Evolutionary conservation across 1,139 yeast genomes (phyloP), one percentile per base, ranked within the genome.

Genomic region (Pichia sp.): DNA sequence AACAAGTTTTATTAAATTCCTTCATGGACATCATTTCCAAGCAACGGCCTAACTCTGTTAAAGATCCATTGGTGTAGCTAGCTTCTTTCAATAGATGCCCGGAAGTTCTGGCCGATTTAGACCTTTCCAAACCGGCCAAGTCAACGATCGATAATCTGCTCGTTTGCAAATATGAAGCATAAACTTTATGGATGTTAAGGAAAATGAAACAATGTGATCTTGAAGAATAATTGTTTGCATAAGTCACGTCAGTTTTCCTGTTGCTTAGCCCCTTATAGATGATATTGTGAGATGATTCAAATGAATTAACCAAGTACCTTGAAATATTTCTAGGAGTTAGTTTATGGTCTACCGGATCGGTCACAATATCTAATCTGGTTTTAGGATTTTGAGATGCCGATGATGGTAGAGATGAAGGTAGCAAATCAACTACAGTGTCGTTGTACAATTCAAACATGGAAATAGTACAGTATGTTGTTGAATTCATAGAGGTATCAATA

Each of bases 71-170:
- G 5, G 61, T 55, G 39, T 50, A 52, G 32, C 58, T 49, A 28
- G 75, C 72, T 49, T 74, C 78, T 44, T 62, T 67, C 38, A 70
- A 58, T 28, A 69, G 64, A 31, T 59, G 56, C 3, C 75, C 76
- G 10, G 62, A 61, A 0, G 75, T 69, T 47, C 65, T 64, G 2
- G 77, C 69, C 5, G 61, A 50, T 47, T 70, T 71, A 32, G 71
- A 61, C 50, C 77, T 62, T 54, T 74, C 78, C 5, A 73, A 65
- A 2, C 79, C 77, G 0, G 79, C 77, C 29, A 74, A 53, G 49
- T 75, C 79, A 0, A 72, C 75, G 41, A 75, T 57, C 0, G 73
- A 68, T 36, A 75, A 56, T 43, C 71, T 50, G n/a, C 51, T 40
- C 3, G 50, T 49, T 43, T 45, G 40, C 5, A 52, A 33, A 8